Evolutionary conservation across 1,284 basidiomycete genomes (phyloP), one percentile per base, ranked within the genome.

Genomic region (Lentinus polychrous): DNA sequence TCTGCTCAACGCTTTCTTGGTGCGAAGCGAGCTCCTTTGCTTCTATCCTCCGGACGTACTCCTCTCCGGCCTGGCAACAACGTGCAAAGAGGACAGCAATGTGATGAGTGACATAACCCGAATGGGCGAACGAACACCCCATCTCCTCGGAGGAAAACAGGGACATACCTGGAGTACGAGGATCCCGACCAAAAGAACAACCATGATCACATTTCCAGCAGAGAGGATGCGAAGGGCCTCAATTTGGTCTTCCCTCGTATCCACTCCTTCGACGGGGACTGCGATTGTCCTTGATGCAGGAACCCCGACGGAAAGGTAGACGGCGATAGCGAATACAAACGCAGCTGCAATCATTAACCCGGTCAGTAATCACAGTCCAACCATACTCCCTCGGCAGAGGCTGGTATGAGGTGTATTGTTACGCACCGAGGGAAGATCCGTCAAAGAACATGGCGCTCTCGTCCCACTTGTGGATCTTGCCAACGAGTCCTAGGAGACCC

Each of bases 401-500:
- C 18, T 17, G 41, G 38, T 33, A 10, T 35, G 38, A 45, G 23
- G 45, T 35, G 35, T 15, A 37, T 37, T 34, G 33, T 34, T 6
- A 56, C 75, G 58, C 56, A 92, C 91, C 87, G 52, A 94, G 68
- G 55, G 81, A 82, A 23, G 84, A 82, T 34, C 92, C 92, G 66
- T 94, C 92, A 63, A 95, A 95, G 71, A 90, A 92, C 70, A 93
- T 78, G 12, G 92, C 92, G 57, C 86, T 90, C 60, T 94, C 91
- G 63, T 83, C 83, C 90, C 91, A 94, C 55, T 74, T 78, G 66
- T 87, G 75, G 52, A 94, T 71, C 67, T 94, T 94, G 48, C 79
- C 74, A 12, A 91, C 60, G 48, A 92, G 72, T 3, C 83, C 83
- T 23, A 86, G 56, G 39, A 94, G 63, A 14, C 89, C 87, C 7